Conservation (phyloP, 208 protist genomes). For the Acanthamoeba culbertsoni region DNA sequence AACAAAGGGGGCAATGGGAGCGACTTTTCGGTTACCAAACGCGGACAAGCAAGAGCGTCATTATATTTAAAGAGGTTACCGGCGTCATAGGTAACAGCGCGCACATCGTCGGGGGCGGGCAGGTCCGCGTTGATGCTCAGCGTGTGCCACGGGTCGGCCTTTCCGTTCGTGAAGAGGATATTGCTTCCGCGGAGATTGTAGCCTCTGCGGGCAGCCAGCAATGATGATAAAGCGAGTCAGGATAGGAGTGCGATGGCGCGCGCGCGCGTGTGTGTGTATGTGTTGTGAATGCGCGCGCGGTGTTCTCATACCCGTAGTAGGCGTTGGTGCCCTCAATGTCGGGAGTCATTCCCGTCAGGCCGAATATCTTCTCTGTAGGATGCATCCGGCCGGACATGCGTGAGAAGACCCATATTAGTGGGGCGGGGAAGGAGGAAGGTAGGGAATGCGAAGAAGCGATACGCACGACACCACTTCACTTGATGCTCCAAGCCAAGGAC, state of each 20-base stretch:
- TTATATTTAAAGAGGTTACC: background rate
- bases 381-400: background rate
- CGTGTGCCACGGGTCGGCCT: background rate
- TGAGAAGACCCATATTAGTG: background rate
- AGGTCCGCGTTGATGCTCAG: constrained; percentile 7
- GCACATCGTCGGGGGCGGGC: background rate
- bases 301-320: constrained; percentile 41
- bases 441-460: background rate
- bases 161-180: constrained; percentile 38
- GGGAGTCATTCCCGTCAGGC: background rate
- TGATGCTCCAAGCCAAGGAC: constrained; percentile 11
- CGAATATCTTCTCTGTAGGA: constrained; percentile 24
- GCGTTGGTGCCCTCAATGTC: constrained; percentile 1
- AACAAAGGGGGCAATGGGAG: background rate
- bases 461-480: constrained; percentile 42
- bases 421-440: background rate
- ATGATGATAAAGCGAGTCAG: too few species aligned
- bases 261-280: background rate
- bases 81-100: background rate
- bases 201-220: too few species aligned
- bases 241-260: background rate
- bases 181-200: constrained; percentile 12
- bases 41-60: background rate
- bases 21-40: background rate
- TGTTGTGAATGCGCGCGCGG: background rate